Evolutionary conservation across 352 stramenopile species (phyloP).

Genomic region (Elongisporangium anandrum): DNA sequence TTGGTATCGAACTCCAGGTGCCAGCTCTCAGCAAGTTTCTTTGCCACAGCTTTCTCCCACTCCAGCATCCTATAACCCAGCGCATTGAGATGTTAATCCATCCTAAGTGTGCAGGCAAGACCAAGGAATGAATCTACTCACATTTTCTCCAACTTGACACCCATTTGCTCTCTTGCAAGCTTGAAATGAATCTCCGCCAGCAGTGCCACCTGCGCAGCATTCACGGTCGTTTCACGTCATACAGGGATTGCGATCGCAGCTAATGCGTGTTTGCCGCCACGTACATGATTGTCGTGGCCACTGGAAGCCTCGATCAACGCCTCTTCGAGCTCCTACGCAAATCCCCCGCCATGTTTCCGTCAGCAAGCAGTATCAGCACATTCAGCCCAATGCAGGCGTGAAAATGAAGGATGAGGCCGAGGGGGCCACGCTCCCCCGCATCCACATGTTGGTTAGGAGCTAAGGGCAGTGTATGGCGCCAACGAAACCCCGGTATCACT

Average conservation of each 20-base stretch:
- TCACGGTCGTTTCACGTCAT: slow-evolving; percentile 2
- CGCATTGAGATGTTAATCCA: neutral
- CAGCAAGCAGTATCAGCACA: neutral
- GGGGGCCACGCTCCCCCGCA: neutral
- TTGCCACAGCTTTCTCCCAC: slow-evolving; percentile 69
- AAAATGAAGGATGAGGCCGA: neutral
- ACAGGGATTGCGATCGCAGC: neutral
- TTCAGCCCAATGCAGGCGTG: neutral
- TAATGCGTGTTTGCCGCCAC: slow-evolving; percentile 1
- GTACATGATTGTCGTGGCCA: slow-evolving; percentile 41
- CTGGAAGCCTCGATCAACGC: slow-evolving; percentile 43
- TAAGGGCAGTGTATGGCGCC: neutral
- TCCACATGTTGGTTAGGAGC: neutral
- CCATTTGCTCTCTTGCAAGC: slow-evolving; percentile 63
- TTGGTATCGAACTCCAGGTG: slow-evolving; percentile 58
- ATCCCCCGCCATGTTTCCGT: neutral
- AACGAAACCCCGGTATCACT: slow-evolving; percentile 3
- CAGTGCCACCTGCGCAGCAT: slow-evolving; percentile 43
- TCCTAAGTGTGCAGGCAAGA: neutral
- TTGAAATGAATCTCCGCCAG: slow-evolving; percentile 82
- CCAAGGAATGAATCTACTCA: slow-evolving; percentile 14
- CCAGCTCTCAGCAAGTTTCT: slow-evolving; percentile 81
- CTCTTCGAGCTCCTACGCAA: slow-evolving; percentile 54
- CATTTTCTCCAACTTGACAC: slow-evolving; percentile 81
- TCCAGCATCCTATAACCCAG: slow-evolving; percentile 56